Evolutionary conservation across 2,329 filamentous ascomycete species (phyloP), one percentile per base, ranked within the genome.

Genomic region (Xylariaceae sp.): DNA sequence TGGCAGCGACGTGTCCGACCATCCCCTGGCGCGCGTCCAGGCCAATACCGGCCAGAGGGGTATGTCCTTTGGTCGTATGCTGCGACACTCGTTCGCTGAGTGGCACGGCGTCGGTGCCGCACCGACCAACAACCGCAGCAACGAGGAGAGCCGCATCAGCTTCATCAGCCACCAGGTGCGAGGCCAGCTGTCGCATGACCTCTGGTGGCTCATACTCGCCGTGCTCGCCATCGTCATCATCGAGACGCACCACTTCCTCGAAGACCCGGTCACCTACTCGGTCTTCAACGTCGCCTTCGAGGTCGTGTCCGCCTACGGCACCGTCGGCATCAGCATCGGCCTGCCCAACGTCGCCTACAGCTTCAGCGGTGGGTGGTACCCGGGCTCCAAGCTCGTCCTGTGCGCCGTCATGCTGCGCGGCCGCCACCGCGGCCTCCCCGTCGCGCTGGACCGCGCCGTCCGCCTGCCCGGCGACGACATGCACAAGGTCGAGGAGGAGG

Each of bases 171-270:
- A 70, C 37, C 75, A 80, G 48, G 58, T 80, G 10, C 68, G 71
- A 19, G 67, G 68, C 12, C 77, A 81, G 46, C 62, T 81, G 3
- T 71, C 73, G 7, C 76, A 80, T 49, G 77, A 81, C 45, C 59
- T 80, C 9, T 81, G 76, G 77, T 78, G 70, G 64, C 65, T 81
- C 11, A 68, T 74, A 2, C 52, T 80, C 1, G 74, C 74, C 0
- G 66, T 77, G 5, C 60, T 80, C n/a, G 57, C 75, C 17, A 77
- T 81, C 38, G 63, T 67, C 18, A 70, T 71, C 36, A 72, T 76
- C 30, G 76, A 80, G 50, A 70, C 70, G 1, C 56, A 59, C 8
- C 65, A 74, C 35, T 76, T 75, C 38, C 53, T 65, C 1, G 49
- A 55, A 13, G 66, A 77, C 36, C 72, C 72, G 0, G 56, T 61